A percentile compares a stretch with the other conserved stretches of the same genome.
phyloP scores from a whole-genome alignment of 1,284 basidiomycete genomes.

The Apiotrichum sp. region DNA sequence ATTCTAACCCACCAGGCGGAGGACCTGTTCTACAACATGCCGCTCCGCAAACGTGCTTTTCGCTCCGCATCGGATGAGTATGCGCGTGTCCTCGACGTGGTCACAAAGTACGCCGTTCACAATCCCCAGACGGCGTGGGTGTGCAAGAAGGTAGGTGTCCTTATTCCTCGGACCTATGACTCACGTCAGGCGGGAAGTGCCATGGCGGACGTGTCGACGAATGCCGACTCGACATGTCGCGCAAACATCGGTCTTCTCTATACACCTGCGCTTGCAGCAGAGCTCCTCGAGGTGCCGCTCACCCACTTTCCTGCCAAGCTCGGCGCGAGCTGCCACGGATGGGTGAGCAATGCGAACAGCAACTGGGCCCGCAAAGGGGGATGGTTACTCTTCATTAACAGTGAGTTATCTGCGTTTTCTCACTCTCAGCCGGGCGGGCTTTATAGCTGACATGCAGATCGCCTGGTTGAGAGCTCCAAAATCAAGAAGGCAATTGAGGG shows the following conservation, averaged over 20 bases:
- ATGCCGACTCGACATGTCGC: constrained; percentile 59
- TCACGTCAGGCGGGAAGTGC: constrained; percentile 58
- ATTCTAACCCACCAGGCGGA: constrained; percentile 59
- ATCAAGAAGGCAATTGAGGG: constrained; percentile 84
- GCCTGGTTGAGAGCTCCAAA: constrained; percentile 81
- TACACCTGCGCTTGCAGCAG: constrained; percentile 71
- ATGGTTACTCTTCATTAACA: constrained; percentile 94
- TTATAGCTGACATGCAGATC: constrained; percentile 58
- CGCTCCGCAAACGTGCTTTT: constrained; percentile 81
- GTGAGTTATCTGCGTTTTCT: constrained; percentile 51
- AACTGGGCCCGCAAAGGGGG: constrained; percentile 68
- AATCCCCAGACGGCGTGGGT: constrained; percentile 81
- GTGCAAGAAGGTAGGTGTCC: constrained; percentile 69
- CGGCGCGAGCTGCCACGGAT: constrained; percentile 58
- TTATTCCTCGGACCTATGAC: too few species aligned
- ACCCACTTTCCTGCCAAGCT: constrained; percentile 46
- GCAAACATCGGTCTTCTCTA: constrained; percentile 78
- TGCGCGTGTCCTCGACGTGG: constrained; percentile 79
- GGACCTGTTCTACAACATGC: constrained; percentile 93
- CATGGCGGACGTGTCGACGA: constrained; percentile 76
- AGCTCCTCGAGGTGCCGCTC: constrained; percentile 59
- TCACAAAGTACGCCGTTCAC: constrained; percentile 92
- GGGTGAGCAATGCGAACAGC: constrained; percentile 83
- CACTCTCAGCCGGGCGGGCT: too few species aligned
- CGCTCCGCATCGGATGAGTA: constrained; percentile 88